Conservation (phyloP, 1,139 yeast species). For the Lizanozyma gosingica region DNA sequence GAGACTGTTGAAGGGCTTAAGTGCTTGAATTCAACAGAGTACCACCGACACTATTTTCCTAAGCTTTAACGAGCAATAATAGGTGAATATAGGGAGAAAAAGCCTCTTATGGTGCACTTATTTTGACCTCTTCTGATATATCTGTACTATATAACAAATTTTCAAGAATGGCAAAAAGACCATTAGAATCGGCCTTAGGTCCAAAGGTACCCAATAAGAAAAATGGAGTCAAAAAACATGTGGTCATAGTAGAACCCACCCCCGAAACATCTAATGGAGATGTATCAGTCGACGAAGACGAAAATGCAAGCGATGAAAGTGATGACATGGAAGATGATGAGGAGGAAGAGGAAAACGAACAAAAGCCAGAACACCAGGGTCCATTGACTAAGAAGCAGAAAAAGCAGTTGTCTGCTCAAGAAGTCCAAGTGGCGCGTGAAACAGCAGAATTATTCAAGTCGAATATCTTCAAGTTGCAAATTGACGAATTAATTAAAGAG, state of each 20-base stretch:
- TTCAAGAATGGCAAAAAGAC: not conserved
- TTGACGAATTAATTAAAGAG: constrained; percentile 81
- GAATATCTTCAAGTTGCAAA: constrained; percentile 87
- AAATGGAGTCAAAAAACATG: not conserved
- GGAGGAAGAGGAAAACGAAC: constrained; percentile 8
- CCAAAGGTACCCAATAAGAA: not conserved
- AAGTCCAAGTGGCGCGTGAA: constrained; percentile 84
- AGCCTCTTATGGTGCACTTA: too few species aligned
- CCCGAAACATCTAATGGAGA: too few species aligned
- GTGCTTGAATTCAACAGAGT: not conserved
- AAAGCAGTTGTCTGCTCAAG: constrained; percentile 60
- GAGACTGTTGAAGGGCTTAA: not conserved
- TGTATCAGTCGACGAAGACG: not conserved
- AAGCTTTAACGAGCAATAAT: too few species aligned
- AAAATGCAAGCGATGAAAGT: constrained; percentile 1
- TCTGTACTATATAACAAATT: not conserved
- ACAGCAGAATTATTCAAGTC: constrained; percentile 92
- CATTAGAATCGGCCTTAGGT: not conserved
- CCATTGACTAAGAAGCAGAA: constrained; percentile 28
- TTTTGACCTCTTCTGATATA: too few species aligned
- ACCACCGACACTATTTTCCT: too few species aligned
- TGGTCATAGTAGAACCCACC: not conserved
- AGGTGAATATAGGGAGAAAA: too few species aligned
- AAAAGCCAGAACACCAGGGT: constrained; percentile 8
- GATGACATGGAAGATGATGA: constrained; percentile 9